These are phyloP conservation scores for Colletotrichum liaoningense DNA, from an alignment of 2,329 filamentous ascomycete species.

Conservation along the genomic window DNA sequence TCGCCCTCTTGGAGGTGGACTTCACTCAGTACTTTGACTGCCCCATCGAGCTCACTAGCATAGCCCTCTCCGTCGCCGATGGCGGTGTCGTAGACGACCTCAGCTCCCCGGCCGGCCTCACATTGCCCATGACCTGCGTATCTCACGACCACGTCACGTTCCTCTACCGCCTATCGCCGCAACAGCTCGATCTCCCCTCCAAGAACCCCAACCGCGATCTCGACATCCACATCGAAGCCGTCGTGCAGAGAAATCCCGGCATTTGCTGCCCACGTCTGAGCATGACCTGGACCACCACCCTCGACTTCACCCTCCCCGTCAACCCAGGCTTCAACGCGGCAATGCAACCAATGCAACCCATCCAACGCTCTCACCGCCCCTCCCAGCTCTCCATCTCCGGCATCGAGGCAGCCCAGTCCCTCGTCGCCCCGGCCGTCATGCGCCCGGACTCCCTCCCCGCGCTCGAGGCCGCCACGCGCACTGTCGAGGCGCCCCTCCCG, in stretches of 20 bases:
- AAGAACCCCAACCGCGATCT: constrained; percentile 65
- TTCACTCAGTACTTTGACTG: constrained; percentile 78
- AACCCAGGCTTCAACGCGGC: constrained; percentile 71
- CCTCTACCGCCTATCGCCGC: constrained; percentile 72
- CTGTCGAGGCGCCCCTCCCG: constrained; percentile 59
- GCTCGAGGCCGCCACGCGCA: constrained; percentile 64
- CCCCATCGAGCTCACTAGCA: constrained; percentile 70
- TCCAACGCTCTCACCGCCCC: constrained; percentile 71
- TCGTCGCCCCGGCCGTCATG: constrained; percentile 66
- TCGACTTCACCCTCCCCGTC: constrained; percentile 76
- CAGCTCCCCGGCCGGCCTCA: constrained; percentile 58
- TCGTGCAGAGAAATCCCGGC: constrained; percentile 65
- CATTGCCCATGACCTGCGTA: constrained; percentile 70
- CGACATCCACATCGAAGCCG: constrained; percentile 70
- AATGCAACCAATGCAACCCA: constrained; percentile 66
- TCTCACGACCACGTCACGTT: constrained; percentile 82
- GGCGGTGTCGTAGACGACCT: constrained; percentile 71
- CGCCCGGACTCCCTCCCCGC: constrained; percentile 71
- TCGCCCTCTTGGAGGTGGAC: constrained; percentile 80
- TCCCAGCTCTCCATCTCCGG: constrained; percentile 73
- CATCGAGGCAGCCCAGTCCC: constrained; percentile 62
- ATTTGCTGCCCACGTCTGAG: constrained; percentile 70
- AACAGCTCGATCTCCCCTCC: constrained; percentile 54
- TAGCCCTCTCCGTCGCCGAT: constrained; percentile 67
- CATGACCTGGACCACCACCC: constrained; percentile 75